These are phyloP conservation scores for Pseudoperonospora humuli DNA, from an alignment of 352 stramenopile species.

Conservation along the genomic window DNA sequence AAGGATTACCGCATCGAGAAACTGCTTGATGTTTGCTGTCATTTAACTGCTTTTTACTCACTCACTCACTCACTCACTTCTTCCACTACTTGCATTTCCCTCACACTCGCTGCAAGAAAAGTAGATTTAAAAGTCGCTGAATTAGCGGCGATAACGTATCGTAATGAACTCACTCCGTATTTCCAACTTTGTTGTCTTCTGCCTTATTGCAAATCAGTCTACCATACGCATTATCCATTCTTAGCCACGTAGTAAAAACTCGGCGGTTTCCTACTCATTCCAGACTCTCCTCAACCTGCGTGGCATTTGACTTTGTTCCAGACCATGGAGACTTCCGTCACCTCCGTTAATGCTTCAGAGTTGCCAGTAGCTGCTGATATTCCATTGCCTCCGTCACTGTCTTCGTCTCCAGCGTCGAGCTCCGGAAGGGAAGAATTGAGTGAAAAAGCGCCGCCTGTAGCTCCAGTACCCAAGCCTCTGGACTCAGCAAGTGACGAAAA, in stretches of 20 bases:
- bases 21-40: no score
- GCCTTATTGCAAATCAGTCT: no score
- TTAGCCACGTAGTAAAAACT: constrained; percentile 16
- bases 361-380: neutral
- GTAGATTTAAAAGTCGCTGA: no score
- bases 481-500: neutral
- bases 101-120: no score
- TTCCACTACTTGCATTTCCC: no score
- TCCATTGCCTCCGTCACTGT: constrained; percentile 1
- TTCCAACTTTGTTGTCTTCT: no score
- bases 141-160: no score
- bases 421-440: constrained; percentile 21
- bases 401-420: constrained; percentile 28
- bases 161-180: no score
- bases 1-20: neutral
- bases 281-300: neutral
- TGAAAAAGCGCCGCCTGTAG: constrained; percentile 16
- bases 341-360: neutral
- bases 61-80: no score
- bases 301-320: neutral
- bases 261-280: constrained; percentile 5
- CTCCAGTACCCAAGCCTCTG: constrained; percentile 9
- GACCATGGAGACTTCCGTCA: constrained; percentile 8
- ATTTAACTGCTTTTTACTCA: no score
- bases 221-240: no score